These are phyloP conservation scores for Sarcocystis neurona DNA, from an alignment of 169 alveolate genomes.

Conservation along the genomic window DNA sequence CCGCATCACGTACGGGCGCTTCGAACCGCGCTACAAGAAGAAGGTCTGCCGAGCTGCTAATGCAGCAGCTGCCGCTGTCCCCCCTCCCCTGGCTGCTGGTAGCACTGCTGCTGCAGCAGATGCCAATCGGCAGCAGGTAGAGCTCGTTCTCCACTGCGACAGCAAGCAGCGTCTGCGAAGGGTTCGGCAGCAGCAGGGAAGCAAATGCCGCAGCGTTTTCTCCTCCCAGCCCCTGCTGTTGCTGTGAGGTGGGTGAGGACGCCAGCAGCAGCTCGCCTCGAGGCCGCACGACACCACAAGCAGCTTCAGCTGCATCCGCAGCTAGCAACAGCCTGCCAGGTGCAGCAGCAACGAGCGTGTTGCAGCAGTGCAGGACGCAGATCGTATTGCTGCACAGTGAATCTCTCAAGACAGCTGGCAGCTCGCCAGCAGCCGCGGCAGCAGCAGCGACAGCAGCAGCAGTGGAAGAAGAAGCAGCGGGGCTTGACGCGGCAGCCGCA, in stretches of 20 bases:
- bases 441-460: not conserved
- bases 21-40: not conserved
- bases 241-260: not conserved
- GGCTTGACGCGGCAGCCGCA: not conserved
- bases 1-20: not conserved
- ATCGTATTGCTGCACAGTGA: not conserved
- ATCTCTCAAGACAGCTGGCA: not conserved
- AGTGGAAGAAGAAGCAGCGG: not conserved
- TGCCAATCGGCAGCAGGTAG: not conserved
- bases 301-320: conserved; percentile 17
- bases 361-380: conserved; percentile 24
- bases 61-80: not conserved
- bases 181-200: conserved; percentile 5
- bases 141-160: not conserved
- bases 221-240: not conserved
- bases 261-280: not conserved
- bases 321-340: not conserved
- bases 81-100: not conserved
- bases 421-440: not conserved
- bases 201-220: not conserved
- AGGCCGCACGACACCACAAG: not conserved
- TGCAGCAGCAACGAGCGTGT: not conserved
- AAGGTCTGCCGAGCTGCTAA: not conserved
- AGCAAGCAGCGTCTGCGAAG: not conserved
- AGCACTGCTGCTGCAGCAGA: too few relatives aligned